These are phyloP conservation scores for Mortierella sp. DNA, from an alignment of 371 early-diverging fungal species.

Conservation along the genomic window DNA sequence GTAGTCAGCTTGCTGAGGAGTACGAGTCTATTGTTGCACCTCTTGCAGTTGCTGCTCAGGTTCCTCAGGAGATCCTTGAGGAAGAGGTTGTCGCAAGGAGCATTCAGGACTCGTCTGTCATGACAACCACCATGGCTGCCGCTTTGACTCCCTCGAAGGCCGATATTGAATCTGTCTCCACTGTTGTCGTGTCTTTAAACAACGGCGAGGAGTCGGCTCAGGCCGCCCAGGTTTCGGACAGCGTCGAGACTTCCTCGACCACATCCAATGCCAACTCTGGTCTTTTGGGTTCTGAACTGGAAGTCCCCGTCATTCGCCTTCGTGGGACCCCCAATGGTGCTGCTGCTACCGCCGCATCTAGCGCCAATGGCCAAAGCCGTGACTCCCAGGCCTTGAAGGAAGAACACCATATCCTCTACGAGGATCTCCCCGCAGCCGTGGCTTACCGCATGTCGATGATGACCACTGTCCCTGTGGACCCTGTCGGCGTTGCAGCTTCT, in stretches of 20 bases:
- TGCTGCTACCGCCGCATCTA: background rate
- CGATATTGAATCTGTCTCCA: background rate
- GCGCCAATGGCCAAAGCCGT: background rate
- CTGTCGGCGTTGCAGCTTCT: constrained; percentile 33
- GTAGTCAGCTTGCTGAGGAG: background rate
- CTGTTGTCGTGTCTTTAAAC: background rate
- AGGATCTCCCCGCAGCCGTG: constrained; percentile 52
- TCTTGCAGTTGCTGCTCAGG: background rate
- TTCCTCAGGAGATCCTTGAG: background rate
- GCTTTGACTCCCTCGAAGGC: background rate
- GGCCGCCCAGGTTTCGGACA: background rate
- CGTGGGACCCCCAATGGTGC: background rate
- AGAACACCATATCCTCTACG: constrained; percentile 52
- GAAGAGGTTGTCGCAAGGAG: constrained; percentile 10
- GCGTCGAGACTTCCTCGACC: background rate
- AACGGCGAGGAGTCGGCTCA: background rate
- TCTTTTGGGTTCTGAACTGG: background rate
- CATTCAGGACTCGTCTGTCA: background rate
- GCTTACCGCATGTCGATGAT: constrained; percentile 57
- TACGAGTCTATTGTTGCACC: background rate
- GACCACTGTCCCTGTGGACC: constrained; percentile 53
- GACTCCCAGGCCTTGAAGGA: constrained; percentile 21
- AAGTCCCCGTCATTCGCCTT: constrained; percentile 20
- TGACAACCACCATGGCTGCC: background rate
- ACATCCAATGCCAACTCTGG: background rate